phyloP scores from a whole-genome alignment of 345 rosid species.

The Syzygium grande region DNA sequence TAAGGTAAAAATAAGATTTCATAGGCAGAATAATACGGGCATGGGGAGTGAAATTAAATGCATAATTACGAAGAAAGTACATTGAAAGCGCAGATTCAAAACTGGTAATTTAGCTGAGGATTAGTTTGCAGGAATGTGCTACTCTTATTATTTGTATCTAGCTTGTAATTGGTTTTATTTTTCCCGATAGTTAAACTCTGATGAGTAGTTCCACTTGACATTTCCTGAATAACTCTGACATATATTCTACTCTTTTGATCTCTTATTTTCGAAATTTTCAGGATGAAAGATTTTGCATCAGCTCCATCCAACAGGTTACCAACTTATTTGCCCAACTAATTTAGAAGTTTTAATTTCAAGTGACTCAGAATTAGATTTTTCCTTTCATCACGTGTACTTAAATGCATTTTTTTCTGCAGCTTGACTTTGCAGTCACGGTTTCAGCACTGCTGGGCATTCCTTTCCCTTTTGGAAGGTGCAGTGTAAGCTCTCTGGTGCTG shows the following conservation, averaged over 20 bases:
- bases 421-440: conserved; percentile 89
- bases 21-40: neutral
- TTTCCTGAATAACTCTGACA: neutral
- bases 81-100: neutral
- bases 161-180: neutral
- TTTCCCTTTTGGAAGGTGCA: conserved; percentile 97
- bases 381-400: neutral
- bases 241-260: neutral
- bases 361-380: neutral
- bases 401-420: conserved; percentile 33
- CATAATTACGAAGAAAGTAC: neutral
- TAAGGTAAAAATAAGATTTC: neutral
- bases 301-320: conserved; percentile 74
- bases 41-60: neutral
- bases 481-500: conserved; percentile 53
- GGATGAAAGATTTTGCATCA: conserved; percentile 50
- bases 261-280: conserved; percentile 20
- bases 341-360: neutral
- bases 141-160: neutral
- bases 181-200: neutral
- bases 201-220: neutral
- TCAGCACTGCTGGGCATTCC: conserved; percentile 89
- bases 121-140: neutral
- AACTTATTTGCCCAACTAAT: neutral
- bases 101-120: neutral